Percentiles rank a stretch among this genome's conserved stretches.
These are phyloP conservation scores for Acanthamoeba divionensis DNA, from an alignment of 208 protist species.

Conservation along the genomic window DNA sequence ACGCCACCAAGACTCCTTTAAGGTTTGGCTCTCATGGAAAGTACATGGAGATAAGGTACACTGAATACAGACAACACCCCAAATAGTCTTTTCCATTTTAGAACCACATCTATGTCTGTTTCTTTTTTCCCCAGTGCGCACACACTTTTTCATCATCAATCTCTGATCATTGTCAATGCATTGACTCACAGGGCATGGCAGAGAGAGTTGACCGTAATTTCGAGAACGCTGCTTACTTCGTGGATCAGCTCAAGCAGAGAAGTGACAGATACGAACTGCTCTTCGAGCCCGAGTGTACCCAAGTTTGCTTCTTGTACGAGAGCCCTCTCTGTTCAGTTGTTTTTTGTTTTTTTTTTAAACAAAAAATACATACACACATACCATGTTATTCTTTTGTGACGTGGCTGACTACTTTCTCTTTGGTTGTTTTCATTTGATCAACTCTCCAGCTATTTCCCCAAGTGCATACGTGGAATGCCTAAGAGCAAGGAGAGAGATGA, in stretches of 20 bases:
- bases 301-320: conserved; percentile 43
- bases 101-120: neutral
- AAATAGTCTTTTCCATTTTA: neutral
- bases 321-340: no score
- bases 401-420: no score
- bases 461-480: neutral
- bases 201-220: neutral
- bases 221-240: neutral
- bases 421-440: neutral
- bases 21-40: conserved; percentile 64
- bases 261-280: conserved; percentile 5
- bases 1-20: conserved; percentile 54
- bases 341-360: no score
- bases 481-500: conserved; percentile 2
- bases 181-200: neutral
- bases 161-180: neutral
- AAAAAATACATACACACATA: no score
- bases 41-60: conserved; percentile 32
- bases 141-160: no score
- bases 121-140: neutral
- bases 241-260: neutral
- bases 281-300: conserved; percentile 6
- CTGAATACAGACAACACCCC: neutral
- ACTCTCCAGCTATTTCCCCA: neutral
- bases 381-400: neutral